Conservation (phyloP, 352 stramenopile genomes). For the Phytopythium aichiense region DNA sequence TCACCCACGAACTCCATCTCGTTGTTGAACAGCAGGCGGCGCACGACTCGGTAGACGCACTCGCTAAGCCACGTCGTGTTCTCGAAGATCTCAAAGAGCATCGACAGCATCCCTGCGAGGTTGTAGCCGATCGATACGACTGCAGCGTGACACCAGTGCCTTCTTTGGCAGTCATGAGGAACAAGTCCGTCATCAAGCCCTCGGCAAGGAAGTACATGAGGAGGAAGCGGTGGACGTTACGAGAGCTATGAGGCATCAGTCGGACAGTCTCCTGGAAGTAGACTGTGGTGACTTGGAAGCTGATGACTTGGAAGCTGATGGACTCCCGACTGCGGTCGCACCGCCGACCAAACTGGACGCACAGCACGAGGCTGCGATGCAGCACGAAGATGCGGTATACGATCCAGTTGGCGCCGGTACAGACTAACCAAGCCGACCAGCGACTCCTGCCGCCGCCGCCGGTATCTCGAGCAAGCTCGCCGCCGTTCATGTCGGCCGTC, state of each 20-base stretch:
- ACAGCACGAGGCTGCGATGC: conserved; percentile 13
- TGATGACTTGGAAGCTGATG: conserved; percentile 5
- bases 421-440: conserved; percentile 16
- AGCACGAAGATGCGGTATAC: conserved; percentile 15
- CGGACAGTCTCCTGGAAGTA: conserved; percentile 20
- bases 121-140: conserved; percentile 24
- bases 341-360: conserved; percentile 12
- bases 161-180: conserved; percentile 9
- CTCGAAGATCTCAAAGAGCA: conserved; percentile 25
- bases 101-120: conserved; percentile 18
- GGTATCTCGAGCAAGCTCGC: conserved; percentile 6
- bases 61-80: conserved; percentile 21
- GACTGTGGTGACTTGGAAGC: conserved; percentile 9
- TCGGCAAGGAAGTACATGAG: conserved; percentile 21
- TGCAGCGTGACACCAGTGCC: too few species aligned
- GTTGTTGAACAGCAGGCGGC: conserved; percentile 23
- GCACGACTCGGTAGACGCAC: conserved; percentile 13
- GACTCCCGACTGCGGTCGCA: conserved; percentile 12
- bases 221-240: conserved; percentile 18
- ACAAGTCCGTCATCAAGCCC: conserved; percentile 19
- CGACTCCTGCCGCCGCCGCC: conserved; percentile 7
- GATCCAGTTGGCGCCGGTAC: conserved; percentile 15
- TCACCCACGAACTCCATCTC: conserved; percentile 22
- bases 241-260: conserved; percentile 10
- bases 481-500: conserved; percentile 15